These are phyloP conservation scores for Chenopodium album DNA, from an alignment of 148 eudicot genomes.

Conservation along the genomic window DNA sequence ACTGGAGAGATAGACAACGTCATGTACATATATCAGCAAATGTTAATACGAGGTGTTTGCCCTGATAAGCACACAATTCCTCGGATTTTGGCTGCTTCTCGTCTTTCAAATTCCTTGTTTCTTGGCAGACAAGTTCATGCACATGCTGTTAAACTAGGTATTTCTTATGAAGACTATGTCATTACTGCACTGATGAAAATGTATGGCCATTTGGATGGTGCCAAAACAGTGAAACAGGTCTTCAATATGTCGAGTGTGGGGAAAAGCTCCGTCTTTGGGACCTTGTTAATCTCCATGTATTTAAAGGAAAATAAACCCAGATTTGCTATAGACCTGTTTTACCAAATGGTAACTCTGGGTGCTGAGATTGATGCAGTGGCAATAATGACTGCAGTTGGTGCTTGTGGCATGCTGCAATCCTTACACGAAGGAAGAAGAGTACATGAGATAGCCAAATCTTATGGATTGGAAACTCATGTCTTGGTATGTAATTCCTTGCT, in stretches of 20 bases:
- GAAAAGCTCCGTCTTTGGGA: constrained; percentile 43
- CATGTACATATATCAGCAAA: constrained; percentile 42
- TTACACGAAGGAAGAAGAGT: constrained; percentile 47
- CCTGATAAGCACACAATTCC: constrained; percentile 75
- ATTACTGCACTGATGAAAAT: constrained; percentile 58
- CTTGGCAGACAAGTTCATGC: constrained; percentile 64
- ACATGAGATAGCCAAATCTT: constrained; percentile 47
- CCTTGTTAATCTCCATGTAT: constrained; percentile 51
- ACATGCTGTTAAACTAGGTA: constrained; percentile 56
- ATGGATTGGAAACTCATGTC: constrained; percentile 51
- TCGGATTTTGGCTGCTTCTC: constrained; percentile 49
- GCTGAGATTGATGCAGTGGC: constrained; percentile 49
- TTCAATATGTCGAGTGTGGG: constrained; percentile 34
- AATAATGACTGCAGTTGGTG: constrained; percentile 46
- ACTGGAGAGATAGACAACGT: constrained; percentile 36
- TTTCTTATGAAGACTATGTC: constrained; percentile 50
- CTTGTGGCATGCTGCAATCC: constrained; percentile 50
- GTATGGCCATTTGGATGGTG: constrained; percentile 52
- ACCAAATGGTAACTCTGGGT: constrained; percentile 41
- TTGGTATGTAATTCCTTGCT: constrained; percentile 57
- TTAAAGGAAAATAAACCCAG: constrained; percentile 43
- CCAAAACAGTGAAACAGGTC: constrained; percentile 43
- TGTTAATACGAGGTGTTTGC: constrained; percentile 50
- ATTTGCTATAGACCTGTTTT: constrained; percentile 52
- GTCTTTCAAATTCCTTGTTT: constrained; percentile 31